A percentile compares a stretch with the other conserved stretches of the same genome.
Conservation (phyloP, 1,284 basidiomycete species). For the Puccinia horiana region DNA sequence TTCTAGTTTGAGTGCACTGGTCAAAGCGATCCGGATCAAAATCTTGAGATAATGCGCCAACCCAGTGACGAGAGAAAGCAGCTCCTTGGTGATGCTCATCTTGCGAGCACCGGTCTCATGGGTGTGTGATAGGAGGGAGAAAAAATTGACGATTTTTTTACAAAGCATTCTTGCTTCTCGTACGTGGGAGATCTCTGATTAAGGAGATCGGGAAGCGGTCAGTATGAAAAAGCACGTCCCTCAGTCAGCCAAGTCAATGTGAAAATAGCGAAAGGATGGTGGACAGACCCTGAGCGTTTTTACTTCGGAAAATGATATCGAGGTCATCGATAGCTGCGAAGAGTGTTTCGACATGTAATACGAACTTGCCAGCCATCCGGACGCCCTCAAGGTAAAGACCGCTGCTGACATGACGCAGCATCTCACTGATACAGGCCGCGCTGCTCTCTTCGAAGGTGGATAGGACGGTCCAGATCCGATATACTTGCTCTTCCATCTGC, state of each 20-base stretch:
- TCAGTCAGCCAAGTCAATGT: neutral
- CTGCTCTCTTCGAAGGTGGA: conserved; percentile 98
- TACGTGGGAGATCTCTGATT: conserved; percentile 89
- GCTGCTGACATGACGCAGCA: conserved; percentile 95
- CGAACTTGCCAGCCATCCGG: conserved; percentile 96
- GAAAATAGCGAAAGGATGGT: neutral
- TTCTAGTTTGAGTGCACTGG: conserved; percentile 91
- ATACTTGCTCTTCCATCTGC: conserved; percentile 95
- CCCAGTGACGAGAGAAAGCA: conserved; percentile 95
- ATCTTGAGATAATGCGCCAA: conserved; percentile 99
- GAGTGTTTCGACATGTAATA: conserved; percentile 94
- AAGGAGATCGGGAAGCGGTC: conserved; percentile 27
- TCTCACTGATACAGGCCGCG: conserved; percentile 98
- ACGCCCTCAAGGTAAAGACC: conserved; percentile 95
- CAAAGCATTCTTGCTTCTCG: conserved; percentile 97
- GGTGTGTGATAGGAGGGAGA: conserved; percentile 93
- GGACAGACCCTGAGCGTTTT: conserved; percentile 76
- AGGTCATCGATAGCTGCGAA: conserved; percentile 97
- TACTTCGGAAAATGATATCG: conserved; percentile 80
- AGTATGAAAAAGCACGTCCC: no score
- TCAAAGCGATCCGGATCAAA: conserved; percentile 94
- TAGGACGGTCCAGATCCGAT: conserved; percentile 98
- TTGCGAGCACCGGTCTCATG: conserved; percentile 84
- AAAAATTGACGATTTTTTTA: conserved; percentile 97
- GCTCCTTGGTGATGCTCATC: conserved; percentile 94